Evolutionary conservation across 306 rosid genomes (phyloP).

Genomic region (Prunus mongolica): DNA sequence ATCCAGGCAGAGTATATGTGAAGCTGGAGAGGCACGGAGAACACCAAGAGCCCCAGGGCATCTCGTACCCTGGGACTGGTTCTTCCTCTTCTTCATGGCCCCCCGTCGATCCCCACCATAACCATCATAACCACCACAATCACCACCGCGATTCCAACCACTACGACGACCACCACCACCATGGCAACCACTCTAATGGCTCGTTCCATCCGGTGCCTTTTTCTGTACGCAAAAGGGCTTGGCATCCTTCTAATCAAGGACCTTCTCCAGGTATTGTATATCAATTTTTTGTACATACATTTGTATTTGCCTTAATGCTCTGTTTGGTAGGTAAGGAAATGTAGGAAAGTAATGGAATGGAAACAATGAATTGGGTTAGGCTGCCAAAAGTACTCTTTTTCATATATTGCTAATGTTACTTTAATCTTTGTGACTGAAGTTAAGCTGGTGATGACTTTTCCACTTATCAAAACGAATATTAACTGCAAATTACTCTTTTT

Average conservation of each 20-base stretch:
- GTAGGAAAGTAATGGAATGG: background rate
- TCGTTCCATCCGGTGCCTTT: conserved; percentile 16
- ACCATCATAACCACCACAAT: conserved; percentile 5
- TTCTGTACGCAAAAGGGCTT: conserved; percentile 32
- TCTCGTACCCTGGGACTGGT: conserved; percentile 7
- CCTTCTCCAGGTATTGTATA: conserved; percentile 36
- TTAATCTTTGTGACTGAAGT: background rate
- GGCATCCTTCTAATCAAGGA: conserved; percentile 34
- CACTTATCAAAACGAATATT: background rate
- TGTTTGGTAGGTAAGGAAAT: background rate
- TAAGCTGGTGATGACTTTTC: background rate
- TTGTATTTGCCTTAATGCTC: background rate
- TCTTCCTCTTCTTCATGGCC: conserved; percentile 30
- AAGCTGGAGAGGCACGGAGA: conserved; percentile 36
- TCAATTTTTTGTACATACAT: background rate
- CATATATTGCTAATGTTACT: background rate
- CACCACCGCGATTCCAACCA: conserved; percentile 18
- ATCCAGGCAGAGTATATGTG: conserved; percentile 1
- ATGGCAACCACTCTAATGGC: conserved; percentile 9
- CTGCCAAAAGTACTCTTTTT: background rate
- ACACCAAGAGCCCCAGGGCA: conserved; percentile 15
- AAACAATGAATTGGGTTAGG: background rate
- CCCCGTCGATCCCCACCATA: conserved; percentile 21
- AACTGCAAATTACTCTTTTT: background rate
- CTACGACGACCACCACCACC: conserved; percentile 9